Base-by-base conservation (phyloP, 2,329 filamentous ascomycete genomes). In the Penicillium sp. region DNA sequence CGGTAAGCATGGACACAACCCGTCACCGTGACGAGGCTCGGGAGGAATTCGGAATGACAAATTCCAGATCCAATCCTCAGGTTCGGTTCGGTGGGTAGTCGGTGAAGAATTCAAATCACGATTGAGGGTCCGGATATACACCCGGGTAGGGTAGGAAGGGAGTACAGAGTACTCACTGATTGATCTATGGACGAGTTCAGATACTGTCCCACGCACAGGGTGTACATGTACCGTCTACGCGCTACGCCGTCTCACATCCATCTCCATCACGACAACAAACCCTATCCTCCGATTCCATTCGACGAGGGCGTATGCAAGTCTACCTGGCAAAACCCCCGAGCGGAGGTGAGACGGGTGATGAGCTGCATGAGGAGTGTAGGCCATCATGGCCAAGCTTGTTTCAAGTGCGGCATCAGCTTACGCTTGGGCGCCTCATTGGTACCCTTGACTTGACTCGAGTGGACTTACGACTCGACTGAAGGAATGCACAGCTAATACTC, bases 301-400 rank as follows among this genome's bases (percentile, higher is more conserved):
- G 33, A n/a, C 9, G 23, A 29, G 21, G n/a, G 12, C n/a, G 37
- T 24, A 42, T 42, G 39, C 39, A 42, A 42, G 39, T 42, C 39
- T 42, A 42, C 39, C 39, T 42, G 39, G 39, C 39, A 42, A 42
- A 42, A 42, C 17, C 24, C 39, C 39, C 39, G 39, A 42, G 36
- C 36, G 36, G 23, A 21, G 26, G 23, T 26, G 17, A 42, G 39
- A 29, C 39, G 39, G 39, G 36, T 40, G 39, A 42, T 42, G 39
- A 42, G 23, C 3, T 42, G 39, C 39, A 42, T 42, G 36, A 24
- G 36, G 26, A 26, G n/a, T n/a, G n/a, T n/a, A n/a, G n/a, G n/a
- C n/a, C 36, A 21, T 21, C 36, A 40, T 40, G 21, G 24, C 23
- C 24, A 30, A 29, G 26, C 21, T 29, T 15, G 24, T 42, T 27